These are phyloP conservation scores for Cynara cardunculus DNA, from an alignment of 129 eudicot species.

Conservation along the genomic window DNA sequence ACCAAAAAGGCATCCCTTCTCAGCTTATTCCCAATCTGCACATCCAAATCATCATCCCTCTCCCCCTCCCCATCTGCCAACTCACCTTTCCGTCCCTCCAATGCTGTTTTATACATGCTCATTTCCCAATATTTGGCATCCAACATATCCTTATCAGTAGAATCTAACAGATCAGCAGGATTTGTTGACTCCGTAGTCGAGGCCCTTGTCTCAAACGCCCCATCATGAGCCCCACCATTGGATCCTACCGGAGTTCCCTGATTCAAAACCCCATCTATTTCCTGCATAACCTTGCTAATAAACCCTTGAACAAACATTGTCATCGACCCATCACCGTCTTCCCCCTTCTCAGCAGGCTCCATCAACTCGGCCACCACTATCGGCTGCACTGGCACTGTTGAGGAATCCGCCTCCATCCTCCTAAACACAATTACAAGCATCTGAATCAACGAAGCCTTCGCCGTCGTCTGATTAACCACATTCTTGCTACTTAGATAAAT, in stretches of 20 bases:
- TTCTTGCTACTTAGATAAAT: constrained; percentile 73
- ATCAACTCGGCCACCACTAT: constrained; percentile 92
- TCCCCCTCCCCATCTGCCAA: constrained; percentile 85
- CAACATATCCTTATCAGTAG: constrained; percentile 98
- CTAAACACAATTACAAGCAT: constrained; percentile 97
- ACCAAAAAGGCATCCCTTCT: constrained; percentile 97
- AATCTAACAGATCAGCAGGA: constrained; percentile 97
- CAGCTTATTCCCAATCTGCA: constrained; percentile 97
- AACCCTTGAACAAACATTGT: constrained; percentile 87
- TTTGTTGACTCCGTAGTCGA: constrained; percentile 78
- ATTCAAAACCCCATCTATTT: constrained; percentile 83
- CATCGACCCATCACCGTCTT: constrained; percentile 65
- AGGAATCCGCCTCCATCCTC: constrained; percentile 98
- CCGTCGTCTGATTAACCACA: constrained; percentile 92
- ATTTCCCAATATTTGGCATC: constrained; percentile 99
- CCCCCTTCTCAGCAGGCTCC: constrained; percentile 70
- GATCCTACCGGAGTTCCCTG: constrained; percentile 50
- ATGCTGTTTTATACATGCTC: constrained; percentile 97
- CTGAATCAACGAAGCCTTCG: constrained; percentile 88
- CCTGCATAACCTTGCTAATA: constrained; percentile 90
- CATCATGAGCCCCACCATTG: constrained; percentile 62
- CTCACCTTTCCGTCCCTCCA: constrained; percentile 98
- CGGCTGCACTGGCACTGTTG: constrained; percentile 81
- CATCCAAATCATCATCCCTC: constrained; percentile 93
- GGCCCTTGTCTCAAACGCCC: constrained; percentile 86